Base-by-base conservation (phyloP, 2,329 filamentous ascomycete species). In the Colletotrichum truncatum region DNA sequence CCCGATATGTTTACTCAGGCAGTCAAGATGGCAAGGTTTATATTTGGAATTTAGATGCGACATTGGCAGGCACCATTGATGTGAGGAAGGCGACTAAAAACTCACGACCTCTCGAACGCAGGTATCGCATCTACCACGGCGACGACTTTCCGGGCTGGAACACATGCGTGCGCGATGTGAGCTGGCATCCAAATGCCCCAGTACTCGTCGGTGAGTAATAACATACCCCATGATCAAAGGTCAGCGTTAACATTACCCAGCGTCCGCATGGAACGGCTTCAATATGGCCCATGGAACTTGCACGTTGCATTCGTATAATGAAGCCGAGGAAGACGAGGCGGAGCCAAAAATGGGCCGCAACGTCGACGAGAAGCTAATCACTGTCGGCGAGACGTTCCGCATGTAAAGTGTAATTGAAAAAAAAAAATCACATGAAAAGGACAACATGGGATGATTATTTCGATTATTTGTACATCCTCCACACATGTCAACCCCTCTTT, bases 11-110 rank as follows among this genome's bases (percentile, higher is more conserved):
- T 21, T 98, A 98, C 79, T 92, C 91, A 18, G 96, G 96, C 21
- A 97, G 93, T 71, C 89, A 93, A 68, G 93, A 98, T 70, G 96
- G 96, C 51, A 92, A 91, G 64, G 92, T 98, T 1, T 95, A 94
- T 71, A 87, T 98, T 41, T 99, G 93, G 86, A 98, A 98, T 74
- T 81, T 98, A 78, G 94, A 99, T 74, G 94, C 93, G 30, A 98
- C 94, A 0, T 74, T 93, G 10, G 93, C 93, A 0, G 88, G 87
- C 4, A 89, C 86, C 41, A 90, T 99, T 46, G 89, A 98, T 74
- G 94, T 98, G 6, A 85, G 87, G 43, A 80, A 85, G 66, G 89
- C 91, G 2, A 97, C 93, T 0, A 81, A 82, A 64, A 84, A 88
- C 68, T 86, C 87, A 9, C 82, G 90, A 38, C 87, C 88, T 1